These are phyloP conservation scores for Fusarium bulbicola DNA, from an alignment of 2,329 filamentous ascomycete species.

Conservation along the genomic window DNA sequence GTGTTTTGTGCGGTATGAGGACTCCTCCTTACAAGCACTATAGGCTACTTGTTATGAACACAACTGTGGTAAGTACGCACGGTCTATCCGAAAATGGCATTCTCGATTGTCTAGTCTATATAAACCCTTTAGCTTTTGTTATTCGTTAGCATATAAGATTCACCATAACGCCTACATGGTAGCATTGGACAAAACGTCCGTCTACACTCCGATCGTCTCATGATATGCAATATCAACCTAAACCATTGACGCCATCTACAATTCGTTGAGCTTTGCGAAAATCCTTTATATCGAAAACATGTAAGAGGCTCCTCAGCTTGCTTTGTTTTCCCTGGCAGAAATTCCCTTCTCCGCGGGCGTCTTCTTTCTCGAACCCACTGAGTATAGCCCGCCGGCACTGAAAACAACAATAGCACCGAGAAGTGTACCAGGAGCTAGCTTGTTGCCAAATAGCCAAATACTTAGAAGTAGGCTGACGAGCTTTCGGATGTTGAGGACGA, in stretches of 20 bases:
- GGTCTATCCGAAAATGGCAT: neutral
- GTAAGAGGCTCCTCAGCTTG: conserved; percentile 18
- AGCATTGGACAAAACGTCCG: neutral
- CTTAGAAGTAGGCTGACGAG: conserved; percentile 89
- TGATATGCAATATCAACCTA: neutral
- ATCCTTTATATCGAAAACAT: neutral
- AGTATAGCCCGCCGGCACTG: conserved; percentile 89
- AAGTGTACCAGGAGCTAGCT: conserved; percentile 78
- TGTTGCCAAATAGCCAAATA: conserved; percentile 94
- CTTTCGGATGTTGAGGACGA: conserved; percentile 95
- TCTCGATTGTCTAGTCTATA: neutral
- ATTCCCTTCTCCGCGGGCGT: conserved; percentile 11
- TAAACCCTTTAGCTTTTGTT: neutral
- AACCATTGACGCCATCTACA: conserved; percentile 18
- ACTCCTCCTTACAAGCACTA: neutral
- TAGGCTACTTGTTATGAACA: neutral
- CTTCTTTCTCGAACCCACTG: conserved; percentile 67
- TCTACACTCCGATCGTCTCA: neutral
- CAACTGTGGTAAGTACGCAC: neutral
- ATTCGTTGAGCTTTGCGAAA: neutral
- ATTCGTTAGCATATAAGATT: neutral
- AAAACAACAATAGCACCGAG: conserved; percentile 88
- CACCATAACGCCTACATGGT: neutral
- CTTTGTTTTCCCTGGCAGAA: conserved; percentile 20
- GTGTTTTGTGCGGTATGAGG: neutral